Base-by-base conservation (phyloP, 257 asterid genomes). In the Avicennia marina region DNA sequence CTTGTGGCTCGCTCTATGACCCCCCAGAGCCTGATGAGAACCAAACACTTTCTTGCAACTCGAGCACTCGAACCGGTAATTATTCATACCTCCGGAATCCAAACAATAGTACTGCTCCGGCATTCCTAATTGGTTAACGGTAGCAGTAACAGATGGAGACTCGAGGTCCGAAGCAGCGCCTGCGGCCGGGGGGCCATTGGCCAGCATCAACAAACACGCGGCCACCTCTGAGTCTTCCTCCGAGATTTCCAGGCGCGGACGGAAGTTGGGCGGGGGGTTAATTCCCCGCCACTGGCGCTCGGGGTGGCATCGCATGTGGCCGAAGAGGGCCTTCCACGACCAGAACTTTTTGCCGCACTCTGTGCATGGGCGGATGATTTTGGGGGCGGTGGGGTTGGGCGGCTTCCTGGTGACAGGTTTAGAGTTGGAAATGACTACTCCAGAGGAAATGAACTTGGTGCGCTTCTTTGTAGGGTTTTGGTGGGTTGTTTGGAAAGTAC, bases 291-390 rank as follows among this genome's bases (percentile, higher is more conserved):
- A 91, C 32, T 80, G 77, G 10, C 98, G 89, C 54, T 88, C 95
- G 0, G 98, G 98, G 69, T 91, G 98, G 76, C 98, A 91, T 33
- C 98, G 89, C 98, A 91, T 91, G 71, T 91, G 98, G 43, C 98
- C 98, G 54, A 79, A 91, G 40, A 91, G 98, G 13, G 98, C 98
- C 51, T 91, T 91, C 85, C 70, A 58, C 0, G 98, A 88, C 89
- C 82, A 80, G 65, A 91, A 91, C 31, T 56, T 76, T 56, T 70
- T 73, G 21, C 96, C 96, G 66, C 98, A 91, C 50, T 85, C 98
- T 11, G 75, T 78, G 64, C 98, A 88, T 0, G 98, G 95, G 21
- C 56, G 34, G 1, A 93, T 85, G 47, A 83, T 90, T 39, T 78
- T 80, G 1, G 87, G 80, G 38, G 86, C 80, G 54, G 32, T 8